Evolutionary conservation across 495 filamentous ascomycete species (phyloP).

Genomic region (Penicillium fimorum): DNA sequence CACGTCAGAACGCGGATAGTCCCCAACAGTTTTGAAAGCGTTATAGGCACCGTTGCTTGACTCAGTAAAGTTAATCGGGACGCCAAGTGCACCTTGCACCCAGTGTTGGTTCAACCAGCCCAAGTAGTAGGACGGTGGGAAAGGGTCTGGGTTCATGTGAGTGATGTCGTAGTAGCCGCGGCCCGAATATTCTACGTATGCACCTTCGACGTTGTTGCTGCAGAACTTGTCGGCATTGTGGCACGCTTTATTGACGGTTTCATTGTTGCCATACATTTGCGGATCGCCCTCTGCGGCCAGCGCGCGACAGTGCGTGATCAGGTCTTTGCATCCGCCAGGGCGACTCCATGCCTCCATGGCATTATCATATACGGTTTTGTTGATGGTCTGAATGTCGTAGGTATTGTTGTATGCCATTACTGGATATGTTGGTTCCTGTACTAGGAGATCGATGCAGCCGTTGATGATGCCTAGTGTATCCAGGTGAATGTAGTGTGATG

Average conservation of each 20-base stretch:
- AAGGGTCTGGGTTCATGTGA: conserved; percentile 52
- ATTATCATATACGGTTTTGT: conserved; percentile 48
- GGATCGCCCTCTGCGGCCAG: conserved; percentile 44
- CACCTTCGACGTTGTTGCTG: conserved; percentile 36
- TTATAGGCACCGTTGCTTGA: conserved; percentile 45
- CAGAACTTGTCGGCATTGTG: conserved; percentile 38
- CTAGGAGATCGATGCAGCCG: conserved; percentile 72
- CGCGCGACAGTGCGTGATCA: conserved; percentile 47
- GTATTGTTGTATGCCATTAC: conserved; percentile 72
- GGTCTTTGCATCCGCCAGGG: conserved; percentile 61
- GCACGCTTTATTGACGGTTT: conserved; percentile 44
- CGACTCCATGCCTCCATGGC: conserved; percentile 49
- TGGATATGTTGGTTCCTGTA: conserved; percentile 66
- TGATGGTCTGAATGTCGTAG: conserved; percentile 67
- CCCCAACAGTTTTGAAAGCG: conserved; percentile 52
- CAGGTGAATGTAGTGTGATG: conserved; percentile 44
- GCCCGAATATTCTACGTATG: conserved; percentile 31
- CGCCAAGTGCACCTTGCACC: conserved; percentile 63
- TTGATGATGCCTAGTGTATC: conserved; percentile 60
- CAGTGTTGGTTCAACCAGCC: conserved; percentile 63
- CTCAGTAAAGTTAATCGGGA: conserved; percentile 64
- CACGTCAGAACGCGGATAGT: conserved; percentile 44
- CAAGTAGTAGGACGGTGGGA: conserved; percentile 59
- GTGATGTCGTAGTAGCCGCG: conserved; percentile 66
- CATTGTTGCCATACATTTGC: conserved; percentile 43